Base-by-base conservation (phyloP, 768 basidiomycete genomes). In the Chalciporus pseudorubinellus region DNA sequence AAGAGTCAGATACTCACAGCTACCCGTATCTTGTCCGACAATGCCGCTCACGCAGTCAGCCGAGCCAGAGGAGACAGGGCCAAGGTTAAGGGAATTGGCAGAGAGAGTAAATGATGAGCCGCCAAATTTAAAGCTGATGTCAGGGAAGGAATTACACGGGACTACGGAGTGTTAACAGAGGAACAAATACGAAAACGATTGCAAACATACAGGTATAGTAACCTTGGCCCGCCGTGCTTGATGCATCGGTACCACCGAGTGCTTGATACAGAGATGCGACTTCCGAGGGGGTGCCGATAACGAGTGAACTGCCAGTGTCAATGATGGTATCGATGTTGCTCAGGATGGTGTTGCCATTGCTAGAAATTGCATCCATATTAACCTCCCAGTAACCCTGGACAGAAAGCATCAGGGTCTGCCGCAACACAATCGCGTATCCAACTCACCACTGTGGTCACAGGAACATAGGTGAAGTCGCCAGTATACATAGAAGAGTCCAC, bases 401-500 rank as follows among this genome's bases (percentile, higher is more conserved):
- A n/a, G 16, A 41, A 3, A 19, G 31, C 13, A 18, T 57, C 6
- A 48, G 14, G 9, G 3, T 8, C 4, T 6, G 9, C 11, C 20
- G 9, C 28, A 31, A 21, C 28, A 19, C n/a, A 16, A 12, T 22
- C 8, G 3, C 6, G 6, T 39, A 1, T 52, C 22, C 33, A n/a
- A 20, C 51, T 43, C 28, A 61, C 62, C 6, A 46, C 1, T 2
- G 49, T 10, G 4, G 47, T 58, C 2, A 60, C 53, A 41, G 48
- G 42, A 13, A 45, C n/a, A 18, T 71, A 74, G 6, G 70, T 70
- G 65, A 84, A 71, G 6, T 48, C 43, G 8, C 81, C 81, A 4
- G 69, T 74, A 65, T 76, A 81, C 48, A 74, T 64, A 1, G 59
- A 52, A 3, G 51, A 41, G 61, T 85, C 72, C 10, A 67, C 65